These are phyloP conservation scores for Tetrapisispora iriomotensis DNA, from an alignment of 805 yeast genomes.

Conservation along the genomic window DNA sequence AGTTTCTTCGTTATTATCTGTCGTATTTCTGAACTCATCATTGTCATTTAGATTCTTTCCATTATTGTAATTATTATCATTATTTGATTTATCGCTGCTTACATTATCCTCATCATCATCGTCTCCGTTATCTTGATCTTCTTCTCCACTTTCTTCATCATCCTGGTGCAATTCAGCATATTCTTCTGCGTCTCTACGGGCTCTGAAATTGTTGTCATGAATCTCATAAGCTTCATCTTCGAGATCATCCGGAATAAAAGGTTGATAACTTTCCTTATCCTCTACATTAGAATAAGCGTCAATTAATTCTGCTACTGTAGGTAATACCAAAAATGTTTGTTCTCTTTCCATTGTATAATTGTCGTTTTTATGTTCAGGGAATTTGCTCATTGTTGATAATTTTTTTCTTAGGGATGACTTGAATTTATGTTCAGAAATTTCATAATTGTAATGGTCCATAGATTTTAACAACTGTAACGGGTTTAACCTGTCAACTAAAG, in stretches of 20 bases:
- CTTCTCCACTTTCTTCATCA: constrained; percentile 8
- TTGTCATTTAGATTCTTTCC: constrained; percentile 1
- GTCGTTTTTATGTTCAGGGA: constrained; percentile 10
- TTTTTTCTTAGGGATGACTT: constrained; percentile 39
- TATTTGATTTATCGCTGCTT: no score
- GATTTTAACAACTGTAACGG: constrained; percentile 62
- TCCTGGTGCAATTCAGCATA: constrained; percentile 7
- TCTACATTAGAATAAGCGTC: constrained; percentile 53
- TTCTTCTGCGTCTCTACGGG: constrained; percentile 18
- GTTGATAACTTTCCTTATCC: constrained; percentile 50
- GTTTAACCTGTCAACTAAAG: constrained; percentile 47
- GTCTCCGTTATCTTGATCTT: constrained; percentile 8
- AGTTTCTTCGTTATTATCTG: constrained; percentile 33
- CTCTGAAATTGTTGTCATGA: constrained; percentile 34
- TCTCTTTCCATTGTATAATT: constrained; percentile 42
- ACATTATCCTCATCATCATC: constrained; percentile 9
- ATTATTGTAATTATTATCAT: constrained; percentile 1
- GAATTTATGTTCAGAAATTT: constrained; percentile 65
- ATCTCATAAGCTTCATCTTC: constrained; percentile 66
- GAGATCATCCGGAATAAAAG: constrained; percentile 59
- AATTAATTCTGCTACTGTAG: constrained; percentile 64
- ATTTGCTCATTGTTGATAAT: constrained; percentile 17
- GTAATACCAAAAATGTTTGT: constrained; percentile 49
- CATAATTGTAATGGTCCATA: constrained; percentile 71
- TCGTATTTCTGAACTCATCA: constrained; percentile 1